These are phyloP conservation scores for Ustanciosporium gigantosporum DNA, from an alignment of 1,284 basidiomycete genomes.

Conservation along the genomic window DNA sequence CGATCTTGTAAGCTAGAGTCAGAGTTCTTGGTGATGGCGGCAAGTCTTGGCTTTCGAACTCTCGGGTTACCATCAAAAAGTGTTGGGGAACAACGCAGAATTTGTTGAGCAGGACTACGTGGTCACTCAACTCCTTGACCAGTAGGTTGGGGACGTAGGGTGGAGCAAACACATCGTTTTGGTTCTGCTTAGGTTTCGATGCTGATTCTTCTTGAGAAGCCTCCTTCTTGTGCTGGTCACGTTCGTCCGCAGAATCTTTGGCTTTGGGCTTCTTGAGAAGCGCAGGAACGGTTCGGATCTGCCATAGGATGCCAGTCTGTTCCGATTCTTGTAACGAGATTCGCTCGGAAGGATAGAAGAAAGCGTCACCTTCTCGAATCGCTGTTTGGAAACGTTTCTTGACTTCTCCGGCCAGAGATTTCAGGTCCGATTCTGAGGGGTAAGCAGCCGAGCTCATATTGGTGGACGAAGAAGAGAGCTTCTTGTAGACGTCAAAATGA, in stretches of 20 bases:
- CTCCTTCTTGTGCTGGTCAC: constrained; percentile 2
- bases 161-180: constrained; percentile 54
- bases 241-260: neutral
- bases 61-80: constrained; percentile 52
- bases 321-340: constrained; percentile 18
- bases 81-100: constrained; percentile 57
- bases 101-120: constrained; percentile 57
- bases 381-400: constrained; percentile 41
- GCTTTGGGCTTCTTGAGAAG: constrained; percentile 50
- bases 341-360: constrained; percentile 50
- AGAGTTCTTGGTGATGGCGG: constrained; percentile 52
- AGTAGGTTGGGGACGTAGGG: constrained; percentile 58
- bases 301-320: constrained; percentile 26
- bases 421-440: constrained; percentile 15
- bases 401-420: constrained; percentile 29
- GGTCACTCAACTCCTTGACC: constrained; percentile 43
- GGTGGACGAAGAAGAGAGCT: no score
- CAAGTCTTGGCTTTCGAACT: constrained; percentile 50
- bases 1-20: constrained; percentile 44
- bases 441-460: no score
- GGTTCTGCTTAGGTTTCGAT: constrained; percentile 38
- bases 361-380: constrained; percentile 43
- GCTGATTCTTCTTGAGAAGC: constrained; percentile 1
- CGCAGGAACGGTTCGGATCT: constrained; percentile 52
- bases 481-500: no score